Evolutionary conservation across 768 basidiomycete species (phyloP).

Genomic region (Chalciporus chontae): DNA sequence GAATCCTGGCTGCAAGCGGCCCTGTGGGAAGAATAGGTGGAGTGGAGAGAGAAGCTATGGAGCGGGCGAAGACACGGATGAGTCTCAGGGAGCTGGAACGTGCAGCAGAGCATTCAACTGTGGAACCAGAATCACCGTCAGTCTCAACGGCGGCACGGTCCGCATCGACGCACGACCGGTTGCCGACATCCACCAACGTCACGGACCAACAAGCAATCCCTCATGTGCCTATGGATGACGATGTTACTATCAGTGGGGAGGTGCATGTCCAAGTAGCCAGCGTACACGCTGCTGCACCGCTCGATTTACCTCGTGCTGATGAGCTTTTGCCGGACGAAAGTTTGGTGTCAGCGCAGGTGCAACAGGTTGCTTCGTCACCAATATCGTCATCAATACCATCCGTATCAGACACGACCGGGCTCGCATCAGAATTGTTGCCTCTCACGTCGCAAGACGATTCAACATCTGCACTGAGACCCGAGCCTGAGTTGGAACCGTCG

Average conservation of each 20-base stretch:
- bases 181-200: conserved; percentile 12
- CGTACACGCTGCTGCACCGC: conserved; percentile 16
- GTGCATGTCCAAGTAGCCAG: conserved; percentile 15
- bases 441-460: neutral
- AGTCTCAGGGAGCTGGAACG: conserved; percentile 25
- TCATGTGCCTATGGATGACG: conserved; percentile 18
- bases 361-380: conserved; percentile 4
- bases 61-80: conserved; percentile 20
- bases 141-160: conserved; percentile 12
- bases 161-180: conserved; percentile 11
- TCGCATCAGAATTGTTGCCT: conserved; percentile 1
- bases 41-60: conserved; percentile 28
- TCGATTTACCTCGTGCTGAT: conserved; percentile 26
- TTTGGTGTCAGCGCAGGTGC: conserved; percentile 12
- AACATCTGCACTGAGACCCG: conserved; percentile 1
- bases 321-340: conserved; percentile 12
- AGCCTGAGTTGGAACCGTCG: conserved; percentile 12
- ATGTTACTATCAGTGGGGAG: conserved; percentile 16
- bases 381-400: conserved; percentile 14
- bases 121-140: conserved; percentile 28
- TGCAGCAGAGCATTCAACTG: conserved; percentile 18
- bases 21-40: conserved; percentile 28
- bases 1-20: conserved; percentile 2
- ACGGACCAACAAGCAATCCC: conserved; percentile 19
- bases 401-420: conserved; percentile 2